These are phyloP conservation scores for Candida morakotiae DNA, from an alignment of 805 yeast genomes.

Conservation along the genomic window DNA sequence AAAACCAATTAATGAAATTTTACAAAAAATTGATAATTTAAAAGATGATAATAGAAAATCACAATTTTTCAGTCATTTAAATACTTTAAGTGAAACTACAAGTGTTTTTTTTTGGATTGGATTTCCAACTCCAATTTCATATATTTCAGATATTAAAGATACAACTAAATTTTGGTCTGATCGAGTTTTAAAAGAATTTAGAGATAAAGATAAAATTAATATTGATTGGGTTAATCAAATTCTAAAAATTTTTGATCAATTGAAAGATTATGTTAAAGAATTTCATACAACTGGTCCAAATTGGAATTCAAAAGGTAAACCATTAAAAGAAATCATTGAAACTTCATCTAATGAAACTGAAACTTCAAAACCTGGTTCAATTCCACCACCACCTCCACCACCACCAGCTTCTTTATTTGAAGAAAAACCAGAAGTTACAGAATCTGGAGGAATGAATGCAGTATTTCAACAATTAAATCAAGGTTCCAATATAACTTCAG, in stretches of 20 bases:
- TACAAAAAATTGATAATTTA: conserved; percentile 53
- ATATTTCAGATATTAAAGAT: conserved; percentile 80
- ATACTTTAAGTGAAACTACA: conserved; percentile 82
- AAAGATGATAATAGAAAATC: conserved; percentile 76
- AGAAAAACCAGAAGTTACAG: neutral
- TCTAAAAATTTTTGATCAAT: conserved; percentile 59
- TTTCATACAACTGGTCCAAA: conserved; percentile 80
- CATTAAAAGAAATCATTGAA: conserved; percentile 48
- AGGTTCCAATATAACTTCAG: conserved; percentile 81
- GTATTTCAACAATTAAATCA: conserved; percentile 87
- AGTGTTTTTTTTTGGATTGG: conserved; percentile 92
- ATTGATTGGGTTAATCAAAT: conserved; percentile 79
- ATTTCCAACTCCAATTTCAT: conserved; percentile 67
- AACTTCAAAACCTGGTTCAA: no score
- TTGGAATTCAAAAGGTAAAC: conserved; percentile 63
- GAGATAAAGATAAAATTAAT: conserved; percentile 63
- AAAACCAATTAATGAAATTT: conserved; percentile 61
- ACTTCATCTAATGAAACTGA: conserved; percentile 27
- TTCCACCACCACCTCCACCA: conserved; percentile 90
- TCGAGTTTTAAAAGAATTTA: conserved; percentile 80
- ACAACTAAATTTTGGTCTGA: conserved; percentile 93
- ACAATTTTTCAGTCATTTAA: conserved; percentile 63
- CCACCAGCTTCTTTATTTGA: conserved; percentile 71
- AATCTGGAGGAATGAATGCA: conserved; percentile 65
- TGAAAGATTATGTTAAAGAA: conserved; percentile 71